Evolutionary conservation across 768 basidiomycete genomes (phyloP), one percentile per base, ranked within the genome.

Genomic region (Boletus edulis): DNA sequence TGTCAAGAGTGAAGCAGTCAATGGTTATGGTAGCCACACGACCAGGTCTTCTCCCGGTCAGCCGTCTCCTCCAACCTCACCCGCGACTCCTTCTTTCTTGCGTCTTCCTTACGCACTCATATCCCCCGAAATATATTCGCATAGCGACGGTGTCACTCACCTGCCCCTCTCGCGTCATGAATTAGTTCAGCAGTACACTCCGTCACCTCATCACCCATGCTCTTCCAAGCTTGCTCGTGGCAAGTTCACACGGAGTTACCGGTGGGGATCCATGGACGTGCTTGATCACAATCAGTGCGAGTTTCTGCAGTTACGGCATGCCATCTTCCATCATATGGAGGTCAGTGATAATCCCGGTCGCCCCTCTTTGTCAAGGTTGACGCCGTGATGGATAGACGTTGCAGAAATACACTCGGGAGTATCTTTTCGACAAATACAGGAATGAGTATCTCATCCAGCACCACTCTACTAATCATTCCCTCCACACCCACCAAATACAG

Each of bases 251-350:
- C 81, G 92, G 51, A 79, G 70, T 60, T 94, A 90, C 71, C 82
- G 91, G 45, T 95, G 93, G 93, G 93, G 93, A 27, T 78, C 74
- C 60, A 77, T 94, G 62, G 88, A 93, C 67, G 86, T 91, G 44
- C 75, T 93, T 62, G 87, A 94, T 70, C 78, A 81, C 18, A 79
- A 71, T 38, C 92, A 95, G 63, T 86, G 84, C 64, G 94, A 96
- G 71, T 94, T 95, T 70, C 63, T 86, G 34, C 71, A 83, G 38
- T 80, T 96, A 53, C 84, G 90, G 54, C 79, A 80, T 31, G 90
- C 89, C 46, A 82, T 96, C 59, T 87, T 94, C 67, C 89, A 90
- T 67, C 89, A 91, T 69, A 89, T 94, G 86, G 84, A 89, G 81
- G 92, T 93, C 75, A 69, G 80, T 67, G 56, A 47, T 52, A 32